Conservation (phyloP, 495 filamentous ascomycete genomes). For the Amniculicola lignicola region DNA sequence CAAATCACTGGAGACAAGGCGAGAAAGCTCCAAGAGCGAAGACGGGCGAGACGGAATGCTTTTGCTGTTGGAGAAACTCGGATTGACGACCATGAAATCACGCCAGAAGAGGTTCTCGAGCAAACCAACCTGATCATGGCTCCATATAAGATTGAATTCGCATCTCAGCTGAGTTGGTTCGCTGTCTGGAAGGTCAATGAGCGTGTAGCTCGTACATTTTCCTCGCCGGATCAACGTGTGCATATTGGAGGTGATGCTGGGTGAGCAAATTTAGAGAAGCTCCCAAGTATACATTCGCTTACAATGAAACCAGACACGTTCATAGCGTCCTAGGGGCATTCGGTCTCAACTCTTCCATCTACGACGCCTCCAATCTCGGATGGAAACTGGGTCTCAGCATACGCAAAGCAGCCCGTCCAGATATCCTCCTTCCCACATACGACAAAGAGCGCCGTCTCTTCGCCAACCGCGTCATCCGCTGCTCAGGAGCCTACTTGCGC, state of each 20-base stretch:
- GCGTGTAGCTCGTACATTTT: constrained; percentile 43
- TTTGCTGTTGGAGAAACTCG: too few relatives aligned
- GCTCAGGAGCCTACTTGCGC: constrained; percentile 41
- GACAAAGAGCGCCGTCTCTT: constrained; percentile 40
- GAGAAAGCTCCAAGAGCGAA: too few relatives aligned
- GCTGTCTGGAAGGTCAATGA: constrained; percentile 46
- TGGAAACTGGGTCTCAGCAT: constrained; percentile 44
- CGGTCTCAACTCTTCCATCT: constrained; percentile 45
- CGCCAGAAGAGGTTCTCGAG: constrained; percentile 41
- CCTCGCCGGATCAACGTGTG: constrained; percentile 38
- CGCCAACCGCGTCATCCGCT: constrained; percentile 39
- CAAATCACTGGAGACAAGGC: too few relatives aligned
- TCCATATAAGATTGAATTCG: constrained; percentile 42
- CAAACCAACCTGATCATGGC: constrained; percentile 43
- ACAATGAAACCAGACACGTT: constrained; percentile 33
- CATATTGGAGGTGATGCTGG: constrained; percentile 45
- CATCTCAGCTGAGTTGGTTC: constrained; percentile 42
- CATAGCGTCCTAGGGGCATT: constrained; percentile 46
- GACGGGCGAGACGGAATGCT: too few relatives aligned
- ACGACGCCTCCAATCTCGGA: constrained; percentile 42
- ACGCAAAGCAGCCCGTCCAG: constrained; percentile 18
- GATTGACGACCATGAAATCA: constrained; percentile 41
- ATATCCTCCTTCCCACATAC: constrained; percentile 40
- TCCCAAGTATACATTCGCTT: neutral
- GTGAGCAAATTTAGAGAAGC: constrained; percentile 27